A percentile compares a stretch with the other conserved stretches of the same genome.
Evolutionary conservation across 1,284 basidiomycete species (phyloP).

Genomic region (Malassezia cuniculi): DNA sequence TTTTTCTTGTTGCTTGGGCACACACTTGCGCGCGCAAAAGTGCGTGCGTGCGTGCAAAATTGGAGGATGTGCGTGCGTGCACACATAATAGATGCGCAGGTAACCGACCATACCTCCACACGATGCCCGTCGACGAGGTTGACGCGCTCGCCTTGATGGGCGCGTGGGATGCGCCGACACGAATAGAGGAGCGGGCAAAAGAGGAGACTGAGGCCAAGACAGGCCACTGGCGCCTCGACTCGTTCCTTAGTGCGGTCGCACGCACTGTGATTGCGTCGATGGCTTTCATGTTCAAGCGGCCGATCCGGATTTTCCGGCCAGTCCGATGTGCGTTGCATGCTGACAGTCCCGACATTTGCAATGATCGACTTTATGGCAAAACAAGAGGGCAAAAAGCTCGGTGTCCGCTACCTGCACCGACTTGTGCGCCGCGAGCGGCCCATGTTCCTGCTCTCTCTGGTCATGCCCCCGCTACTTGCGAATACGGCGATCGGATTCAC

Average conservation of each 20-base stretch:
- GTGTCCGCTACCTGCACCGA: slow-evolving; percentile 38
- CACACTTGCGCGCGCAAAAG: too few species aligned
- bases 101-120: too few species aligned
- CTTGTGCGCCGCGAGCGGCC: slow-evolving; percentile 33
- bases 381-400: slow-evolving; percentile 40
- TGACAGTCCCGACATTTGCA: slow-evolving; percentile 34
- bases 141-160: too few species aligned
- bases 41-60: too few species aligned
- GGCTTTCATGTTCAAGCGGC: slow-evolving; percentile 46
- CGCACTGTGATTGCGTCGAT: slow-evolving; percentile 42
- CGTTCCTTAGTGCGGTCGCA: slow-evolving; percentile 29
- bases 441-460: slow-evolving; percentile 20
- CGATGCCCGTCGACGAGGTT: too few species aligned
- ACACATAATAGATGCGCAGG: too few species aligned
- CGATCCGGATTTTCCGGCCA: slow-evolving; percentile 45
- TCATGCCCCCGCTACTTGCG: slow-evolving; percentile 43
- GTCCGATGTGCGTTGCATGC: slow-evolving; percentile 26
- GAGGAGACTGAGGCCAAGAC: too few species aligned
- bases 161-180: too few species aligned
- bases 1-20: too few species aligned
- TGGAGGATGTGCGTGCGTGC: too few species aligned
- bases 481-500: slow-evolving; percentile 45
- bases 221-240: slow-evolving; percentile 18
- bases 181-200: too few species aligned
- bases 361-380: slow-evolving; percentile 45